Conservation (phyloP, 345 rosid genomes). For the Cardamine resedifolia region DNA sequence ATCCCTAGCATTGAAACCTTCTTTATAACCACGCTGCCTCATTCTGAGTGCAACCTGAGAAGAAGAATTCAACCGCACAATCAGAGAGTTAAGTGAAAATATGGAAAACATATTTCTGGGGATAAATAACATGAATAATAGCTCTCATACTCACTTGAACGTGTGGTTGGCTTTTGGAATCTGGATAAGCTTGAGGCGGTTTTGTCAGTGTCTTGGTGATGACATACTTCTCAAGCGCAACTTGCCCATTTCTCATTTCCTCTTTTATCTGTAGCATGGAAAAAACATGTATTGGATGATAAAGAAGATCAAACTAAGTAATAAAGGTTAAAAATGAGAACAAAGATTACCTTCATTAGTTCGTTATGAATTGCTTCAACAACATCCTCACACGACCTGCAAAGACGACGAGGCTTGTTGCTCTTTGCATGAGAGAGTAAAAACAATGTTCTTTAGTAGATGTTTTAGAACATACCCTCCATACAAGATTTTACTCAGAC, state of each 20-base stretch:
- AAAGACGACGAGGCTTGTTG: constrained; percentile 21
- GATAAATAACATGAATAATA: constrained; percentile 12
- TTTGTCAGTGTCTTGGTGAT: constrained; percentile 95
- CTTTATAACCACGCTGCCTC: constrained; percentile 80
- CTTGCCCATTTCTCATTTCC: constrained; percentile 91
- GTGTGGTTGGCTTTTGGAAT: constrained; percentile 94
- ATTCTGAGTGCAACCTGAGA: constrained; percentile 87
- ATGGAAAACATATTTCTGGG: background rate
- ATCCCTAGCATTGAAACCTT: constrained; percentile 82
- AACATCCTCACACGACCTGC: constrained; percentile 94
- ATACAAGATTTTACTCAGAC: constrained; percentile 80
- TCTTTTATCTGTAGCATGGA: constrained; percentile 69
- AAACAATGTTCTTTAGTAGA: background rate
- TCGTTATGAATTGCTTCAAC: constrained; percentile 82
- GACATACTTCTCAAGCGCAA: constrained; percentile 84
- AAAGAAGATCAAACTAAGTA: background rate
- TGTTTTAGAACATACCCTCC: constrained; percentile 65
- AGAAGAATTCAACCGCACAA: constrained; percentile 34
- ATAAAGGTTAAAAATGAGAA: background rate
- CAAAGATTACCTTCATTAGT: constrained; percentile 68
- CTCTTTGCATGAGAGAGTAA: constrained; percentile 9
- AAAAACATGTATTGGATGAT: constrained; percentile 14
- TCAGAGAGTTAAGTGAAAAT: constrained; percentile 18
- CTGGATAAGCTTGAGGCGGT: constrained; percentile 93
- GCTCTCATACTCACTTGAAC: constrained; percentile 65